Evolutionary conservation across 2,329 filamentous ascomycete species (phyloP).

Genomic region (Colletotrichum chrysophilum): DNA sequence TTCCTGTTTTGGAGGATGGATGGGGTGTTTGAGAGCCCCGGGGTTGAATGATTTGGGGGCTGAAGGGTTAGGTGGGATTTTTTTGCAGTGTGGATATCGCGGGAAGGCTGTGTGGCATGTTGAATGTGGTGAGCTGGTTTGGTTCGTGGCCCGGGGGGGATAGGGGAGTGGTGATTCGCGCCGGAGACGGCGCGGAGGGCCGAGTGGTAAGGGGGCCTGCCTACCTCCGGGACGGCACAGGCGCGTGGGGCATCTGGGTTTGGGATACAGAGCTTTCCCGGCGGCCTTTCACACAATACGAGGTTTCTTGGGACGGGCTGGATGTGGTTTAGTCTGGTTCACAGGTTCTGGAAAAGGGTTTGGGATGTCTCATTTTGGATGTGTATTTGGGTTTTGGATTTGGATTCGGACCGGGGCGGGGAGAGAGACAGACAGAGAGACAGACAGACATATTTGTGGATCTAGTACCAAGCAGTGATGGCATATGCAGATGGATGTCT

Average conservation of each 20-base stretch:
- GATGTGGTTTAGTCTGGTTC: background rate
- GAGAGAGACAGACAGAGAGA: background rate
- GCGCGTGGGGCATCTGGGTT: background rate
- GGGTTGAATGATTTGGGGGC: background rate
- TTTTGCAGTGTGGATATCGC: background rate
- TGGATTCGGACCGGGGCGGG: background rate
- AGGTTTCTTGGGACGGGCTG: background rate
- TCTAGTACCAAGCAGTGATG: background rate
- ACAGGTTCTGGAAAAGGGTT: background rate
- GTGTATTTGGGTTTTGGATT: background rate
- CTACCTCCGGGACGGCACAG: background rate
- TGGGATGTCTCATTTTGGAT: background rate
- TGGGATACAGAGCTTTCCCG: background rate
- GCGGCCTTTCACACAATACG: background rate
- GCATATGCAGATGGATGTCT: background rate
- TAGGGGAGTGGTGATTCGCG: background rate
- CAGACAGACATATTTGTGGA: background rate
- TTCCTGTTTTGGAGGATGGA: background rate
- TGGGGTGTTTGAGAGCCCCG: background rate
- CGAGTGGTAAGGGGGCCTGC: background rate
- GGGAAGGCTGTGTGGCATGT: background rate
- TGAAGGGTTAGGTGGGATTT: background rate
- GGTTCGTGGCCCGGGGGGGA: background rate
- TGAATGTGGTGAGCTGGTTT: background rate
- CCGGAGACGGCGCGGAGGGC: background rate